Percentiles rank a stretch among this genome's conserved stretches.
Conservation (phyloP, 2,329 filamentous ascomycete species). For the Chlorencoelia australis region DNA sequence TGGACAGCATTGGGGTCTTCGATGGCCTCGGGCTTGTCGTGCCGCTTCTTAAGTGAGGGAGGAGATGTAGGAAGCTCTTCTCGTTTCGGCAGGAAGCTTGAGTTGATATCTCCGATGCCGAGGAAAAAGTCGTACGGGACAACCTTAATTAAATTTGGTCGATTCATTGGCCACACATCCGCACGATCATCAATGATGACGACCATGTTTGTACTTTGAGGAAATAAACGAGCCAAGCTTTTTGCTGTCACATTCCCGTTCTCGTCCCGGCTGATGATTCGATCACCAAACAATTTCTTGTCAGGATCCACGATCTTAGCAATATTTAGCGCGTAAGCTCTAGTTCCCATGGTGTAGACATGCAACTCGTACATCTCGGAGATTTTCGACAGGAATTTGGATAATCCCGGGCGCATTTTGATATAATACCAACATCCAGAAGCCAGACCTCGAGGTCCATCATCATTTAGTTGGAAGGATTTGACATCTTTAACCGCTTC, state of each 20-base stretch:
- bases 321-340: constrained; percentile 89
- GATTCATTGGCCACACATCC: constrained; percentile 89
- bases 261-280: constrained; percentile 93
- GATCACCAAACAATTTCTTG: constrained; percentile 80
- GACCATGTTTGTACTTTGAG: constrained; percentile 97
- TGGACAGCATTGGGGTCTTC: background rate
- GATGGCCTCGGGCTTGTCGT: constrained; percentile 6
- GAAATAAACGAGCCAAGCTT: constrained; percentile 82
- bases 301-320: constrained; percentile 88
- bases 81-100: constrained; percentile 83
- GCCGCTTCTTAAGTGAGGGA: constrained; percentile 16
- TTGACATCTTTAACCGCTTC: constrained; percentile 80
- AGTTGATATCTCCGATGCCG: constrained; percentile 97
- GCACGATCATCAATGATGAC: constrained; percentile 96
- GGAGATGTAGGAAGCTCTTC: constrained; percentile 35
- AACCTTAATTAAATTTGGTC: constrained; percentile 88
- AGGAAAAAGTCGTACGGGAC: constrained; percentile 96
- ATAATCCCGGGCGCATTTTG: constrained; percentile 83
- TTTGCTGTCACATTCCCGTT: constrained; percentile 90
- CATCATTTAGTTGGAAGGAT: constrained; percentile 81
- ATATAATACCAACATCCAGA: constrained; percentile 94
- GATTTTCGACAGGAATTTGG: constrained; percentile 68
- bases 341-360: constrained; percentile 98
- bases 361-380: constrained; percentile 84
- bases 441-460: constrained; percentile 59